Evolutionary conservation across 192 early-diverging fungal species (phyloP).

Genomic region (Geranomyces michiganensis): DNA sequence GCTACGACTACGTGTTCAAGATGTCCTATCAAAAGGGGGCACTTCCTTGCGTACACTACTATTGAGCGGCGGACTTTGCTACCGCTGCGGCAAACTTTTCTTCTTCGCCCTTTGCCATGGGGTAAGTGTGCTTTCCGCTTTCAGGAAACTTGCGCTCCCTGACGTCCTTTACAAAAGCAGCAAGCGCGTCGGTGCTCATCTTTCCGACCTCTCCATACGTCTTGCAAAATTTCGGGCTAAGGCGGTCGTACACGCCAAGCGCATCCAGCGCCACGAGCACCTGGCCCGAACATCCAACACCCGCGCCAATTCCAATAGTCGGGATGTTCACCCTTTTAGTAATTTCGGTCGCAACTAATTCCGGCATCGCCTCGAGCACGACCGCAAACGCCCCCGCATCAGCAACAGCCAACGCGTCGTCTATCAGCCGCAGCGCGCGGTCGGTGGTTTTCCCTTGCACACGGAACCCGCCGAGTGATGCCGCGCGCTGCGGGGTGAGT

Average conservation of each 20-base stretch:
- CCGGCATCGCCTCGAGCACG: constrained; percentile 91
- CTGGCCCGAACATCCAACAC: constrained; percentile 84
- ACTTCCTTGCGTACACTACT: too few species aligned
- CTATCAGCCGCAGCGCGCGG: constrained; percentile 61
- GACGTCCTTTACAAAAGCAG: constrained; percentile 77
- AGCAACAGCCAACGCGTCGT: constrained; percentile 89
- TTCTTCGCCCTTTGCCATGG: constrained; percentile 62
- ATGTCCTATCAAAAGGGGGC: too few species aligned
- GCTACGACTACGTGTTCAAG: too few species aligned
- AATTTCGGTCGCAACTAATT: constrained; percentile 83
- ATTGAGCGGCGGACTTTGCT: not conserved
- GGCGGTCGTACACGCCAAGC: constrained; percentile 89
- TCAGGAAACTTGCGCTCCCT: constrained; percentile 76
- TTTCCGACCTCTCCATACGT: constrained; percentile 78
- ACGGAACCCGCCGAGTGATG: constrained; percentile 84
- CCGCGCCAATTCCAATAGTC: constrained; percentile 98
- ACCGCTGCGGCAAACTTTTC: constrained; percentile 42
- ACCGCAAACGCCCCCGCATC: constrained; percentile 88
- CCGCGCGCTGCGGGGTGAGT: constrained; percentile 89
- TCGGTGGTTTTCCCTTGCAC: constrained; percentile 88
- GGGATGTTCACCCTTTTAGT: constrained; percentile 79
- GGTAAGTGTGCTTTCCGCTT: constrained; percentile 73
- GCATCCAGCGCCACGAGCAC: constrained; percentile 92
- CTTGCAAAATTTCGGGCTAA: constrained; percentile 93
- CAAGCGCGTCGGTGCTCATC: constrained; percentile 72